These are phyloP conservation scores for Malus hybrid DNA, from an alignment of 331 rosid species.

Conservation along the genomic window DNA sequence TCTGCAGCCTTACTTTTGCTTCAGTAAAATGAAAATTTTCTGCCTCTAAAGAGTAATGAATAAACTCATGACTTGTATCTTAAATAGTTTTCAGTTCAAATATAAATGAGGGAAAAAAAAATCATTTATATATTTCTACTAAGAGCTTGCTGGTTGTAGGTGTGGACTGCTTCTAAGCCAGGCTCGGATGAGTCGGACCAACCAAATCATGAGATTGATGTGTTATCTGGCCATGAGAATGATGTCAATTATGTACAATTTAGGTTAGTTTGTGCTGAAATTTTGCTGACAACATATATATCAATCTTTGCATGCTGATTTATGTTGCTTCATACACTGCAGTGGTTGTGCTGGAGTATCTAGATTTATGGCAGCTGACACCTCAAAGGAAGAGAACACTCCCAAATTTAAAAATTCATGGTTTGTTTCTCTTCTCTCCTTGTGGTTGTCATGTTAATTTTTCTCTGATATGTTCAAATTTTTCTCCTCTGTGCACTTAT, in stretches of 20 bases:
- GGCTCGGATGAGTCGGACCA: constrained; percentile 57
- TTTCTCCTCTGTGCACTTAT: neutral
- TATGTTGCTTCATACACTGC: constrained; percentile 35
- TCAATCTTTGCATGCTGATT: constrained; percentile 22
- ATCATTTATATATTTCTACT: neutral
- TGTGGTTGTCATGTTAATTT: constrained; percentile 7
- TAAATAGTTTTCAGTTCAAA: constrained; percentile 6
- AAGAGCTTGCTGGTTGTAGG: constrained; percentile 50
- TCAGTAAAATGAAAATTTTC: neutral
- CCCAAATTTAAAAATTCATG: constrained; percentile 93
- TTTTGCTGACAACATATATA: neutral
- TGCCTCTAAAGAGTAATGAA: neutral
- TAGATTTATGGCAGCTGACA: constrained; percentile 54
- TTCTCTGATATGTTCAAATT: constrained; percentile 6
- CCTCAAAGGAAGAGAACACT: constrained; percentile 78
- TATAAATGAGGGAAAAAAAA: neutral
- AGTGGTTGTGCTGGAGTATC: constrained; percentile 93
- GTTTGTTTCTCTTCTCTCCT: constrained; percentile 29
- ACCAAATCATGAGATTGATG: constrained; percentile 93
- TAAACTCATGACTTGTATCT: constrained; percentile 4
- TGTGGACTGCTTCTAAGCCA: constrained; percentile 88
- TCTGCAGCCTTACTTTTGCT: neutral
- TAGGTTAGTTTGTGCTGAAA: constrained; percentile 49
- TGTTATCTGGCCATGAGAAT: constrained; percentile 96
- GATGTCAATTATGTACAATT: constrained; percentile 98